Evolutionary conservation across 2,329 filamentous ascomycete genomes (phyloP).

Genomic region (Rhexocercosporidium sp.): DNA sequence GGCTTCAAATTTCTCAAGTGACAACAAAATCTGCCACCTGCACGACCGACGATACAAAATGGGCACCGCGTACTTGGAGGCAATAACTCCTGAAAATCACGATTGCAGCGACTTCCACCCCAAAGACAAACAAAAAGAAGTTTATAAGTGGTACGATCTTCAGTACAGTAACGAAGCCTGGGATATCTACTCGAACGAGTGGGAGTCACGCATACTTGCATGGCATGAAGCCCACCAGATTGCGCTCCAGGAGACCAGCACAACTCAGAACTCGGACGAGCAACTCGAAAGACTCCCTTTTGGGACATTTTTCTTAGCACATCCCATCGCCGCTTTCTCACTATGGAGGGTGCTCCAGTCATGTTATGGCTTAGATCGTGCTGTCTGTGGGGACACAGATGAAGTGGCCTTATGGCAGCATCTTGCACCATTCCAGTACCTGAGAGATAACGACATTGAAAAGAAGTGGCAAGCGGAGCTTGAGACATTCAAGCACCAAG

Average conservation of each 20-base stretch:
- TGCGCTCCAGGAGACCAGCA: background rate
- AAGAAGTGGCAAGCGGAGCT: background rate
- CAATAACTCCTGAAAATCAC: background rate
- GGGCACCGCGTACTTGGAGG: background rate
- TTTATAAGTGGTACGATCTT: conserved; percentile 24
- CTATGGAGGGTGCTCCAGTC: conserved; percentile 27
- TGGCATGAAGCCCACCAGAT: background rate
- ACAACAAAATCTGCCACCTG: background rate
- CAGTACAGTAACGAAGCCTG: conserved; percentile 18
- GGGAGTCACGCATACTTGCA: conserved; percentile 14
- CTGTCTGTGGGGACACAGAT: conserved; percentile 17
- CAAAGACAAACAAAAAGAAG: conserved; percentile 8
- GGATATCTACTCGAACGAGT: conserved; percentile 26
- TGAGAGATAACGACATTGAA: background rate
- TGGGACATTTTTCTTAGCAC: conserved; percentile 23
- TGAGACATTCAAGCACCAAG: background rate
- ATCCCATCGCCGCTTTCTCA: conserved; percentile 26
- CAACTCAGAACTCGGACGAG: background rate
- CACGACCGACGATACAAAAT: background rate
- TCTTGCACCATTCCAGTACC: conserved; percentile 11
- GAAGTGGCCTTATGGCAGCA: conserved; percentile 11
- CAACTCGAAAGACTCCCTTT: conserved; percentile 17
- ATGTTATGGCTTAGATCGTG: conserved; percentile 24
- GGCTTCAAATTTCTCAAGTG: no score
- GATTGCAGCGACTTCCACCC: background rate